phyloP scores from a whole-genome alignment of 495 filamentous ascomycete species.

The Neurospora sp. region DNA sequence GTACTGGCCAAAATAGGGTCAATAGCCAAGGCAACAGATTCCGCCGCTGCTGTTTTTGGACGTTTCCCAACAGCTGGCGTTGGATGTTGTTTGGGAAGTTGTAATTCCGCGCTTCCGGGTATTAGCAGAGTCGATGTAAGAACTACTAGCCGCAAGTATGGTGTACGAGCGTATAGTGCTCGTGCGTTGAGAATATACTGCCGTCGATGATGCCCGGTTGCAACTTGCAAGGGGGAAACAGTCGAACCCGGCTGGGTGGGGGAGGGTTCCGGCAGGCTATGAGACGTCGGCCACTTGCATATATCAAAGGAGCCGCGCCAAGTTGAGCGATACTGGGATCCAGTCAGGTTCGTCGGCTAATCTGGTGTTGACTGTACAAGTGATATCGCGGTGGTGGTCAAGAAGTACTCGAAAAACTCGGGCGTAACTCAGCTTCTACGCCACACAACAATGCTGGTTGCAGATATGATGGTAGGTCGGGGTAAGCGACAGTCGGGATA shows the following conservation, averaged over 20 bases:
- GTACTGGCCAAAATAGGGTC: conserved; percentile 17
- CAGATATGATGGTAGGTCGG: neutral
- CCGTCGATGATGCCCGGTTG: neutral
- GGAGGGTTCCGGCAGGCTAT: conserved; percentile 1
- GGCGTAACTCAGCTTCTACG: neutral
- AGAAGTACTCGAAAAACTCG: neutral
- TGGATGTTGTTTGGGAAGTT: neutral
- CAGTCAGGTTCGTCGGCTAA: conserved; percentile 5
- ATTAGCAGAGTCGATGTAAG: neutral
- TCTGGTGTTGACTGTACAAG: neutral
- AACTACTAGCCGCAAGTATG: neutral
- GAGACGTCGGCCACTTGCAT: neutral
- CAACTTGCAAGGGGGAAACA: neutral
- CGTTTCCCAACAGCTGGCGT: conserved; percentile 15
- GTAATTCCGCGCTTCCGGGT: conserved; percentile 1
- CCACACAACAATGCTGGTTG: neutral
- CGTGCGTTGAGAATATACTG: neutral
- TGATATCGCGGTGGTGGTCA: neutral
- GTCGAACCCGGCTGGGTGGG: neutral
- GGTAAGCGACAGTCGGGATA: neutral
- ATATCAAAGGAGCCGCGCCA: conserved; percentile 4
- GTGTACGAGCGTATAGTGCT: neutral
- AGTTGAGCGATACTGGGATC: conserved; percentile 4
- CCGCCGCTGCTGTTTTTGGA: conserved; percentile 29
- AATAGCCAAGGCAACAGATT: conserved; percentile 19